Conservation (phyloP, 208 protist genomes). For the Leishmania guyanensis region DNA sequence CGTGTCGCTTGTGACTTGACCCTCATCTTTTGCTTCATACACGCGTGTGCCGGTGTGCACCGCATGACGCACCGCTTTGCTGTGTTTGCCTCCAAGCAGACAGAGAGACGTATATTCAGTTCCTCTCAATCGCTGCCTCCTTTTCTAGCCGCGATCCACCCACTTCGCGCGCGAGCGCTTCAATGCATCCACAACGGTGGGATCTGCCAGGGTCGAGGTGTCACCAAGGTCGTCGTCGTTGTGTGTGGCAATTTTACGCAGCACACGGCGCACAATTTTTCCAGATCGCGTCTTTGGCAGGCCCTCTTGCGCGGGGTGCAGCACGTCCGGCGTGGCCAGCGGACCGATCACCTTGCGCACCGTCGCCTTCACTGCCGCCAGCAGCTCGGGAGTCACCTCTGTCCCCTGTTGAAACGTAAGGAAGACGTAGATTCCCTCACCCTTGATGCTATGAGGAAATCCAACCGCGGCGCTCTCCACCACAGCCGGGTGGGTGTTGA, state of each 20-base stretch:
- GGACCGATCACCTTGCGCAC: conserved; percentile 94
- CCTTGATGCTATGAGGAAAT: conserved; percentile 94
- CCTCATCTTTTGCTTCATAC: not conserved
- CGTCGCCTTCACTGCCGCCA: conserved; percentile 63
- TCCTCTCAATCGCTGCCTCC: not conserved
- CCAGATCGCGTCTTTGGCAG: conserved; percentile 98
- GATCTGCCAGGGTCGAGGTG: conserved; percentile 91
- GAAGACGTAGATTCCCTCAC: conserved; percentile 95
- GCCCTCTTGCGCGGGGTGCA: conserved; percentile 69
- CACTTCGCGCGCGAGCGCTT: conserved; percentile 79
- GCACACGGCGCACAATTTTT: conserved; percentile 98
- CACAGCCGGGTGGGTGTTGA: conserved; percentile 86
- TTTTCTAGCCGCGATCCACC: conserved; percentile 88
- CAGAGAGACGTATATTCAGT: not conserved
- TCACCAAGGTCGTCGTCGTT: conserved; percentile 89
- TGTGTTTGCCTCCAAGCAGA: not conserved
- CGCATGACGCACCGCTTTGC: not conserved
- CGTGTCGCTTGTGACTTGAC: no score
- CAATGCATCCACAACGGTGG: conserved; percentile 90
- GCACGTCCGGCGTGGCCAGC: conserved; percentile 94
- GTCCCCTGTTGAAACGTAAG: conserved; percentile 87
- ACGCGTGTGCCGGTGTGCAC: not conserved
- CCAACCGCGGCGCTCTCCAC: conserved; percentile 97
- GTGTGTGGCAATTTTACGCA: conserved; percentile 96
- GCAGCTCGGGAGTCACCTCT: conserved; percentile 53